Evolutionary conservation across 2,329 filamentous ascomycete genomes (phyloP), one percentile per base, ranked within the genome.

Genomic region (Colletotrichum nymphaeae): DNA sequence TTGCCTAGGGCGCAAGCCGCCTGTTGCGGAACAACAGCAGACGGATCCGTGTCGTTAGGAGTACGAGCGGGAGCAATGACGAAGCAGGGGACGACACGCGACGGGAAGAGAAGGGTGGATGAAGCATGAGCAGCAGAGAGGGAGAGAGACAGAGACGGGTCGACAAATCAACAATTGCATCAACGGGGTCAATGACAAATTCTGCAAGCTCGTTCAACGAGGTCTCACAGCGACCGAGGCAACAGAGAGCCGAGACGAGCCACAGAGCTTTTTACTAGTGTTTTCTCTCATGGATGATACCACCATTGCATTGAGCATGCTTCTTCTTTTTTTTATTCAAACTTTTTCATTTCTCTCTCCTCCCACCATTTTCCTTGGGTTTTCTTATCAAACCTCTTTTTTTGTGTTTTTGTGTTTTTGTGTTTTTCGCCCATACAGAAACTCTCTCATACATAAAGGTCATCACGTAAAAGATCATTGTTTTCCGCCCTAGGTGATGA

Each of bases 301-400:
- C 83, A 84, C 80, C 80, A 80, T 82, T 80, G 80, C 82, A 81
- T 81, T 77, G 70, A 81, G 79, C 80, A 81, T 79, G 80, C 78
- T 78, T 69, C 79, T 80, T 75, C 75, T 76, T 77, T 78, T 75
- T 57, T 66, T 75, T 68, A 42, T 70, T 74, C 56, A 75, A 67
- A 63, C 71, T n/a, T 70, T 77, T 60, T 75, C 30, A 32, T 32
- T 62, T 63, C 64, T 68, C 52, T 64, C 55, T 73, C 28, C 63
- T 60, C 53, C 30, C 46, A 46, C 30, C 19, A 60, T 73, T 67
- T 66, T 69, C 68, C 19, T 52, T 16, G 11, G 60, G 42, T 56
- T 68, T 66, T 63, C 32, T 69, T 62, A 75, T 74, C 64, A 49
- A 72, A 73, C 59, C 75, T 67, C 63, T 71, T 63, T 59, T 68